Evolutionary conservation across 2,329 filamentous ascomycete species (phyloP).

Genomic region (Aquanectria penicillioides): DNA sequence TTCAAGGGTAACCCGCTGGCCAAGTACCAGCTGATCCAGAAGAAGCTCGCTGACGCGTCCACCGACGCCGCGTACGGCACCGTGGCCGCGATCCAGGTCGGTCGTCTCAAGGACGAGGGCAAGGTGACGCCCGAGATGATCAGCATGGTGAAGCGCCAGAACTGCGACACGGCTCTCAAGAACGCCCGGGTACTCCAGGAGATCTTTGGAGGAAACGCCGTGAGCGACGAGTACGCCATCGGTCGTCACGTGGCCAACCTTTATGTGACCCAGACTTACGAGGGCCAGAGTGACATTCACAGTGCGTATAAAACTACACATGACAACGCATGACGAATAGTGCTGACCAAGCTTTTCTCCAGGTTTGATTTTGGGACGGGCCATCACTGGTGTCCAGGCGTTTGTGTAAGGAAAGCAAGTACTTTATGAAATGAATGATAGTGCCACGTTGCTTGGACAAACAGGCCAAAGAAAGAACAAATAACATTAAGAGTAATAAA

Average conservation of each 20-base stretch:
- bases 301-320: slow-evolving; percentile 65
- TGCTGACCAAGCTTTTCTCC: slow-evolving; percentile 41
- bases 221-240: slow-evolving; percentile 96
- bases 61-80: slow-evolving; percentile 93
- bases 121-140: slow-evolving; percentile 96
- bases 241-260: slow-evolving; percentile 95
- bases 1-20: slow-evolving; percentile 96
- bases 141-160: slow-evolving; percentile 94
- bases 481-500: background rate
- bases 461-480: background rate
- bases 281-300: slow-evolving; percentile 98
- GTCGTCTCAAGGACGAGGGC: slow-evolving; percentile 90
- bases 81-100: slow-evolving; percentile 90
- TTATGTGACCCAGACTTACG: slow-evolving; percentile 97
- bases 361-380: slow-evolving; percentile 76
- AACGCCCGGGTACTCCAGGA: slow-evolving; percentile 88
- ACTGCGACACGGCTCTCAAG: slow-evolving; percentile 88
- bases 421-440: background rate
- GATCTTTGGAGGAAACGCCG: slow-evolving; percentile 97
- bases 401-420: slow-evolving; percentile 65
- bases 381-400: slow-evolving; percentile 80
- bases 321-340: background rate
- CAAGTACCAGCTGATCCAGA: slow-evolving; percentile 96
- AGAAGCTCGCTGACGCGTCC: slow-evolving; percentile 92
- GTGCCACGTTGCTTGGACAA: background rate